phyloP scores from a whole-genome alignment of 2,329 filamentous ascomycete species.

The Lecanicillium sp. region DNA sequence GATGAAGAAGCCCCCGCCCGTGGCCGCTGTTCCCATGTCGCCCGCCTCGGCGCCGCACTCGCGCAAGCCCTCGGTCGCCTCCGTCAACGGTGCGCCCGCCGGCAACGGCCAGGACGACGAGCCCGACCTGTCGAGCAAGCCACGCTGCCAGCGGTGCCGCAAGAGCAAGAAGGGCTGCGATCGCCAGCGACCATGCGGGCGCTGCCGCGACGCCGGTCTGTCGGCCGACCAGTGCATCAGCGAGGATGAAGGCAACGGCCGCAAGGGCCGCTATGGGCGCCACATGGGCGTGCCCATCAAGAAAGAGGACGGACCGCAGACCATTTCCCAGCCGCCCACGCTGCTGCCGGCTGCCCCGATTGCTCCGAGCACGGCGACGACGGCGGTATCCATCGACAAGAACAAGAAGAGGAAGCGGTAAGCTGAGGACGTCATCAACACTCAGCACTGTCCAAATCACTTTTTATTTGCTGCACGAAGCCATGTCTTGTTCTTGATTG shows the following conservation, averaged over 20 bases:
- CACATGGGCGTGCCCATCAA: conserved; percentile 64
- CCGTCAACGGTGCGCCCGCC: conserved; percentile 40
- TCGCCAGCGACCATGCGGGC: conserved; percentile 86
- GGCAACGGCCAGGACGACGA: conserved; percentile 74
- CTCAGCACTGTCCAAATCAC: too few relatives aligned
- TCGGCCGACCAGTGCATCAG: conserved; percentile 90
- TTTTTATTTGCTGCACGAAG: not conserved
- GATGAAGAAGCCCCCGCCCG: conserved; percentile 44
- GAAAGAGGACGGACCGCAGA: conserved; percentile 41
- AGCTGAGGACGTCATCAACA: too few relatives aligned
- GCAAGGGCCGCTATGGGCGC: conserved; percentile 83
- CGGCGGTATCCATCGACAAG: conserved; percentile 40
- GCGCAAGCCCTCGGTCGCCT: conserved; percentile 69
- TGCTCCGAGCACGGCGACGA: conserved; percentile 26
- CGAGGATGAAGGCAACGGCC: conserved; percentile 94
- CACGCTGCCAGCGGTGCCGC: conserved; percentile 93
- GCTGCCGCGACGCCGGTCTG: conserved; percentile 94
- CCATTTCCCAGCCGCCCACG: conserved; percentile 30
- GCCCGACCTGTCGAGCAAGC: conserved; percentile 89
- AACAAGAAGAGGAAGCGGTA: conserved; percentile 59
- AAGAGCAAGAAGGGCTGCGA: conserved; percentile 99
- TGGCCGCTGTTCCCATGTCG: conserved; percentile 47
- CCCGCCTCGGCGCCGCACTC: conserved; percentile 64
- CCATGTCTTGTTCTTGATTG: not conserved
- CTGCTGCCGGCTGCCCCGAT: conserved; percentile 42